Percentiles rank a stretch among this genome's conserved stretches.
Conservation (phyloP, 768 basidiomycete species). For the Dioszegia aurantiaca region DNA sequence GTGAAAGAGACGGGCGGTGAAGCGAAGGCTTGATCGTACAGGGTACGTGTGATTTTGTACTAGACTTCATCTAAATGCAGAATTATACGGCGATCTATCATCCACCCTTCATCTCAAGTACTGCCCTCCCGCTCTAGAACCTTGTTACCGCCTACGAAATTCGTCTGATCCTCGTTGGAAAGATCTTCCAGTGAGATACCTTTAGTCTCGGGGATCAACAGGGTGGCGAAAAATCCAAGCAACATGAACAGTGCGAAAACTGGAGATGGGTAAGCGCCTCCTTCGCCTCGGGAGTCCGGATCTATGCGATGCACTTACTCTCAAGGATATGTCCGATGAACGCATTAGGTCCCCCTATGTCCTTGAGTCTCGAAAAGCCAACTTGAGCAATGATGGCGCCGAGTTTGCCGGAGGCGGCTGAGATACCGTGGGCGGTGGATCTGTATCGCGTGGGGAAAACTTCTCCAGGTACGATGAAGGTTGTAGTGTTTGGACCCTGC, state of each 20-base stretch:
- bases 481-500: constrained; percentile 22
- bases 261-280: background rate
- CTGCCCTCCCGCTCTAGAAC: background rate
- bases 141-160: constrained; percentile 13
- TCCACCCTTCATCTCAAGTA: no score
- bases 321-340: constrained; percentile 51
- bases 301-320: constrained; percentile 2
- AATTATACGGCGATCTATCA: background rate
- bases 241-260: constrained; percentile 52
- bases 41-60: background rate
- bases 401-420: constrained; percentile 53
- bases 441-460: constrained; percentile 54
- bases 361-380: constrained; percentile 50
- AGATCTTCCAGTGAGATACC: constrained; percentile 32
- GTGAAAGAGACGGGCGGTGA: no score
- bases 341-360: constrained; percentile 47
- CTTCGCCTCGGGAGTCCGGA: background rate
- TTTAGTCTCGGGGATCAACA: constrained; percentile 52
- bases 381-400: constrained; percentile 54
- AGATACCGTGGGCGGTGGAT: constrained; percentile 51
- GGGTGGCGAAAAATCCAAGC: constrained; percentile 47
- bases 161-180: constrained; percentile 23
- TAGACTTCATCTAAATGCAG: background rate
- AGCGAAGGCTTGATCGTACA: no score
- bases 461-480: constrained; percentile 50